These are phyloP conservation scores for Oxyria digyna DNA, from an alignment of 148 eudicot genomes.

Conservation along the genomic window DNA sequence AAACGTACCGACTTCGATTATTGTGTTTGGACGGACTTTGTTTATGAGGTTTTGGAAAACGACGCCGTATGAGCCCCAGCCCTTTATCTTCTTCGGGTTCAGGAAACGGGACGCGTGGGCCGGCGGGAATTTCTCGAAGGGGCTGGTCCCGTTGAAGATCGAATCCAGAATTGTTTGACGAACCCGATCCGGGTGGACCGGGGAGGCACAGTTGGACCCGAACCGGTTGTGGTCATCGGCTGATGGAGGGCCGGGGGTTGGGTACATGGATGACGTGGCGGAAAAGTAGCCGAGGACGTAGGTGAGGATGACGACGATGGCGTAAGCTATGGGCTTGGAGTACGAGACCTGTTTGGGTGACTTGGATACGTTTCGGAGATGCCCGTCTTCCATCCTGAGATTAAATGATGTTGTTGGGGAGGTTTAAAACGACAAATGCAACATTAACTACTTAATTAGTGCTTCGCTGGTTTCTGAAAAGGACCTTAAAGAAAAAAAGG, in stretches of 20 bases:
- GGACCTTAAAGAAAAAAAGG: too few species aligned
- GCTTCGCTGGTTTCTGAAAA: neutral
- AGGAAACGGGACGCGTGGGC: conserved; percentile 26
- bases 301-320: neutral
- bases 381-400: conserved; percentile 1
- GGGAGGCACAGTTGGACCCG: conserved; percentile 20
- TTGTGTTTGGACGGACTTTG: conserved; percentile 31
- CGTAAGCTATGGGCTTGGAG: neutral
- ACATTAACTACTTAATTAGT: too few species aligned
- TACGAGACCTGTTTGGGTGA: neutral
- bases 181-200: conserved; percentile 20
- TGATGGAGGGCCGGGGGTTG: neutral
- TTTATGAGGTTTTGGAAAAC: conserved; percentile 49
- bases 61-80: conserved; percentile 66
- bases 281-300: conserved; percentile 1
- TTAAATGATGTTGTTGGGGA: neutral
- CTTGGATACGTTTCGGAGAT: neutral
- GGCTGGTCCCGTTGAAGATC: conserved; percentile 46
- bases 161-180: conserved; percentile 28
- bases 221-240: conserved; percentile 27
- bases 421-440: neutral
- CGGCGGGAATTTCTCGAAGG: conserved; percentile 51
- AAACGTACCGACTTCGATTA: conserved; percentile 62
- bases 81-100: conserved; percentile 24
- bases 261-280: conserved; percentile 6